phyloP scores from a whole-genome alignment of 305 asterid genomes.

The Solanum hybrid region DNA sequence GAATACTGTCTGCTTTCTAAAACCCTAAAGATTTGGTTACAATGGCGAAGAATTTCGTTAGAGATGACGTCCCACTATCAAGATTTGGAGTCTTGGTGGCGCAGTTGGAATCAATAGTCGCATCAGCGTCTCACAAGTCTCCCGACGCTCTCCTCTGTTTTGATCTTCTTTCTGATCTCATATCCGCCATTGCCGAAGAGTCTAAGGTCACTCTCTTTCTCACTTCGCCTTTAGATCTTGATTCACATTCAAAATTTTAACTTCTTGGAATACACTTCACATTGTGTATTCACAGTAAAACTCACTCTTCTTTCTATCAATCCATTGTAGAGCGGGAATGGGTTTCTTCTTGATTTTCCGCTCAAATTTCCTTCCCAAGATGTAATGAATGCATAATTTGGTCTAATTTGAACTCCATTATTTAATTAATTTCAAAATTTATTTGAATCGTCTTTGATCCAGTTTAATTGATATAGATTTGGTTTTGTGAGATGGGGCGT shows the following conservation, averaged over 20 bases:
- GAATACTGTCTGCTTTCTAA: not conserved
- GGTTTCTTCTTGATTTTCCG: too few relatives aligned
- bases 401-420: not conserved
- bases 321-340: too few relatives aligned
- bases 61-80: slow-evolving; percentile 49
- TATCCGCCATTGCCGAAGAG: slow-evolving; percentile 73
- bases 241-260: not conserved
- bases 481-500: not conserved
- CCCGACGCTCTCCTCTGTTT: slow-evolving; percentile 90
- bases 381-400: not conserved
- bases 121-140: slow-evolving; percentile 86
- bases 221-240: not conserved
- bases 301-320: not conserved
- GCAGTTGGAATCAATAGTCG: slow-evolving; percentile 90
- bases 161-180: slow-evolving; percentile 94
- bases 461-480: not conserved
- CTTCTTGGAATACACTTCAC: not conserved
- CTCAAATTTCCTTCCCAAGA: not conserved
- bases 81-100: slow-evolving; percentile 94
- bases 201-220: slow-evolving; percentile 37
- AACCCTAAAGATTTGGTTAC: not conserved
- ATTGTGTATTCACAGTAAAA: not conserved
- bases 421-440: not conserved
- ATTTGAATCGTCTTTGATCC: not conserved
- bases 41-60: slow-evolving; percentile 53